Evolutionary conservation across 2,329 filamentous ascomycete species (phyloP), one percentile per base, ranked within the genome.

Genomic region (Coniella vitis): DNA sequence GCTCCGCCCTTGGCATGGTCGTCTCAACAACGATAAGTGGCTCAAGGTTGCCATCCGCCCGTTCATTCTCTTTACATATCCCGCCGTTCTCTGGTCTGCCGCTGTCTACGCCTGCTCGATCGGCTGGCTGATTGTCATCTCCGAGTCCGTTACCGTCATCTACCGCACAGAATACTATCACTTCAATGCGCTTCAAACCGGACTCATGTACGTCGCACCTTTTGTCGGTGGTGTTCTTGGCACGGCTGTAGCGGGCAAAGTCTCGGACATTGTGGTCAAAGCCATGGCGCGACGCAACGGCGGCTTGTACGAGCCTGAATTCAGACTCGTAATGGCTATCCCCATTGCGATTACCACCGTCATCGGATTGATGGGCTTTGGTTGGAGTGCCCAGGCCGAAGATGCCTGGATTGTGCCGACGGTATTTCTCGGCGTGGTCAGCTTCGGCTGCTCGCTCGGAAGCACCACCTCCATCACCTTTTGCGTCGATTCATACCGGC

Each of bases 231-330:
- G 88, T 7, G 77, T 97, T 4, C 73, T 96, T 0, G 91, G 91
- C n/a, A 95, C 90, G 0, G 90, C 85, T 0, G 87, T 96, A 0
- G 91, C 91, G 0, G 93, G 91, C 36, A 88, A 86, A 61, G 76
- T 95, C 12, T 93, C 87, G 3, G 93, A 97, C 60, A 60, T 91
- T 2, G 81, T 97, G 41, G 90, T 95, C 5, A 82, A 82, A 45
- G 84, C 73, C 51, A 89, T 97, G 85, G 78, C 88, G 2, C 78
- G 83, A 32, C 82, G 83, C 22, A 97, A 97, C 57, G 89, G 87
- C n/a, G 91, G 91, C 2, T 72, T 97, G 3, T 97, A 96, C 63
- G 91, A 97, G 65, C 91, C 91, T 1, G 91, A 97, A 65, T 97
- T 94, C 61, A 81, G 90, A 7, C 77, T 95, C 0, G 77, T 95